Evolutionary conservation across 768 basidiomycete genomes (phyloP), one percentile per base, ranked within the genome.

Genomic region (Macrolepiota dolichaula): DNA sequence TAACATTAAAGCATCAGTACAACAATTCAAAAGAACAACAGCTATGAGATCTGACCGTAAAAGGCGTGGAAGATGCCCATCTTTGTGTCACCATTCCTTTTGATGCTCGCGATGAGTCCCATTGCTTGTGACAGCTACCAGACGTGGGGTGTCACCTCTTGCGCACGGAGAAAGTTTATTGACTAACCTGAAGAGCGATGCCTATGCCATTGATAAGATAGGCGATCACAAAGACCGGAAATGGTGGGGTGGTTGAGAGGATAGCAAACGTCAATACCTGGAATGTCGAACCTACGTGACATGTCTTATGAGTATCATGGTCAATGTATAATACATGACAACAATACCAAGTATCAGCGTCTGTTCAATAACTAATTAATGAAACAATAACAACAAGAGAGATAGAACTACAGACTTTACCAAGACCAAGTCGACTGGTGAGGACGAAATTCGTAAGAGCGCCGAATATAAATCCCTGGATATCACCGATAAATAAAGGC

Each of bases 21-120:
- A 7, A 32, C 57, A 24, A 29, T n/a, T n/a, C 24, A 54, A 77
- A 42, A 17, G 12, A 11, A n/a, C 38, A 3, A 32, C 37, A 38
- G 25, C 25, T 0, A 25, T 27, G 24, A 13, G 24, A 6, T 32
- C 66, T 77, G 59, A 79, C 87, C 88, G 65, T 89, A 91, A 1
- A 81, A 76, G 7, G 86, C 85, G 64, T 88, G 85, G 17, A 89
- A 67, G 17, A 91, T 52, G 3, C 89, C 84, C 86, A 92, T 89
- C 68, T 90, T 91, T 0, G 73, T 70, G 57, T 84, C 80, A 0
- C 84, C 69, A 51, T 85, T 80, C 19, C 79, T 72, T 62, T 79
- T 80, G 4, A 89, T 71, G 46, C 76, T 79, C 2, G 85, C 87
- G 12, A 91, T 82, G 62, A 81, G 90, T 12, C 84, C 87, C 66